Conservation (phyloP, 1,284 basidiomycete species). For the Rhodotorula sp. region DNA sequence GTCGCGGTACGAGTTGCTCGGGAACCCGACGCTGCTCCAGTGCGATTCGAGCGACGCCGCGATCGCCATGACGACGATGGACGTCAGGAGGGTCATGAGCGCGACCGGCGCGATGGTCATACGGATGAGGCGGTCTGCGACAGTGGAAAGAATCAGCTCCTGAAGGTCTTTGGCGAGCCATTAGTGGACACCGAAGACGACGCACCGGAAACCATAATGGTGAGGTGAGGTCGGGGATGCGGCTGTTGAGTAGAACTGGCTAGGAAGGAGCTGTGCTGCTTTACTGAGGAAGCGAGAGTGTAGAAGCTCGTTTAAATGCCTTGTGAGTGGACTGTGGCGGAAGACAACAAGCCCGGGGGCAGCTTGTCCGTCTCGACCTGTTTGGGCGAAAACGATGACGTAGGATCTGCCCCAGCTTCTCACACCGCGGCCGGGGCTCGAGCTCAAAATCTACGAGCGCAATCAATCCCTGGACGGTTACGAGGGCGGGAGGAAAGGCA, state of each 20-base stretch:
- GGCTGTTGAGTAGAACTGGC: background rate
- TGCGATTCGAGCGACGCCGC: constrained; percentile 40
- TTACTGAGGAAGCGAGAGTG: background rate
- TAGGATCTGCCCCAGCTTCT: no score
- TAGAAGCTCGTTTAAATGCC: no score
- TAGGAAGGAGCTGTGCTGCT: background rate
- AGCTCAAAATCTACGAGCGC: no score
- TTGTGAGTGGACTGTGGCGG: no score
- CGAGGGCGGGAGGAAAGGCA: no score
- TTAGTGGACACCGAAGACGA: background rate
- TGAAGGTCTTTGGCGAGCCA: background rate
- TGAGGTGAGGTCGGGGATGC: background rate
- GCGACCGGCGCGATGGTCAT: constrained; percentile 11
- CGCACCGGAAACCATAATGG: background rate
- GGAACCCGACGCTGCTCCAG: constrained; percentile 50
- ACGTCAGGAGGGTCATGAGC: constrained; percentile 36
- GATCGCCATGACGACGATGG: constrained; percentile 49
- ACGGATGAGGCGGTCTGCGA: constrained; percentile 8
- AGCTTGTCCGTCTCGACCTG: no score
- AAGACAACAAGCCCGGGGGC: no score
- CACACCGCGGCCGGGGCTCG: no score
- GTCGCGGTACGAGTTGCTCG: constrained; percentile 48
- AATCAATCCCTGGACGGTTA: no score
- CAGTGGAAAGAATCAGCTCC: background rate
- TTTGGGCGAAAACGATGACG: no score